Conservation (phyloP, 306 rosid species). For the Morella rubra region DNA sequence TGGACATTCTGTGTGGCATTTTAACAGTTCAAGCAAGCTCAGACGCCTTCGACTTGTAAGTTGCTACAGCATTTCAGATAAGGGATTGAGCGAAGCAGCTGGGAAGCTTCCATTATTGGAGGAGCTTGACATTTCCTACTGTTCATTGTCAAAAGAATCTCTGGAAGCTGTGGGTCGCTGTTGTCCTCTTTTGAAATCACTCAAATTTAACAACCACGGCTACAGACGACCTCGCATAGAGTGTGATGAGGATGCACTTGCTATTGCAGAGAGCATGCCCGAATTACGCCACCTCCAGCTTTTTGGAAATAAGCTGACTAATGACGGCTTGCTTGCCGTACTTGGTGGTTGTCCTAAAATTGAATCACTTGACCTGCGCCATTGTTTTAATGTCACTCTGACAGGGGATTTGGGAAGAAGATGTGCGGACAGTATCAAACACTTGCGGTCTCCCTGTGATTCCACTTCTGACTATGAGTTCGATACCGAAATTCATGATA, state of each 20-base stretch:
- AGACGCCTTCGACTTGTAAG: slow-evolving; percentile 38
- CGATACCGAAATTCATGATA: slow-evolving; percentile 1
- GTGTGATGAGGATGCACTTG: slow-evolving; percentile 45
- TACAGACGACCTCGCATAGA: slow-evolving; percentile 4
- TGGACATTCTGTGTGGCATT: neutral
- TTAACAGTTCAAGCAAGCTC: slow-evolving; percentile 46
- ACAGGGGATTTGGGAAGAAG: slow-evolving; percentile 37
- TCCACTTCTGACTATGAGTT: slow-evolving; percentile 37
- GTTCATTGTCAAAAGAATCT: slow-evolving; percentile 29
- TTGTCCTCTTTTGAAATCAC: slow-evolving; percentile 50
- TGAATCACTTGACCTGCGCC: slow-evolving; percentile 63
- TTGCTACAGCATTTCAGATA: slow-evolving; percentile 43
- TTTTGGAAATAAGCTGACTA: slow-evolving; percentile 52
- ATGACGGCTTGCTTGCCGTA: slow-evolving; percentile 55
- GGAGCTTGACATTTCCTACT: slow-evolving; percentile 52
- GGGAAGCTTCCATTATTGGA: slow-evolving; percentile 53
- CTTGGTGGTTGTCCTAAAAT: slow-evolving; percentile 64
- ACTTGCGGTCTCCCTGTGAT: slow-evolving; percentile 47
- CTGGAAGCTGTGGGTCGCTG: slow-evolving; percentile 48
- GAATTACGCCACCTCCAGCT: slow-evolving; percentile 58
- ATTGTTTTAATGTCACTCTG: slow-evolving; percentile 45
- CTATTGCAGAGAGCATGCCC: slow-evolving; percentile 50
- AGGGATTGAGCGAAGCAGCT: slow-evolving; percentile 46
- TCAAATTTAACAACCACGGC: slow-evolving; percentile 39
- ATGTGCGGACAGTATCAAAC: slow-evolving; percentile 47